Percentiles rank a stretch among this genome's conserved stretches.
phyloP scores from a whole-genome alignment of 2,329 filamentous ascomycete genomes.

The Xylariaceae sp. region DNA sequence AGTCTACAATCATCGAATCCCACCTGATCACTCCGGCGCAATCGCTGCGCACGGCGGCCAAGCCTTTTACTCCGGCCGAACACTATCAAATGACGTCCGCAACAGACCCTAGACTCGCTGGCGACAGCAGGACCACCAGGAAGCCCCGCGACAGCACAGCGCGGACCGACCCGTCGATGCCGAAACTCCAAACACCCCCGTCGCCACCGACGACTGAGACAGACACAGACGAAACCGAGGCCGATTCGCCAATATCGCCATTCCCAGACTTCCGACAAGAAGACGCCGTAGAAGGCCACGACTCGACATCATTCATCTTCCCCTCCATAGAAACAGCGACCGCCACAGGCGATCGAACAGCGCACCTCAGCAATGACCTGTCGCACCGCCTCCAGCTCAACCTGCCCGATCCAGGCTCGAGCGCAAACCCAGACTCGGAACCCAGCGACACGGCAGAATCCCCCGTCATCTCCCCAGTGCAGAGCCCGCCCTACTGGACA shows the following conservation, averaged over 20 bases:
- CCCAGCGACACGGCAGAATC: constrained; percentile 8
- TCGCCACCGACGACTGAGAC: constrained; percentile 29
- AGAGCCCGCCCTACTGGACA: constrained; percentile 39
- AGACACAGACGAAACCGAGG: constrained; percentile 20
- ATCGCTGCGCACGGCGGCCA: too few relatives aligned
- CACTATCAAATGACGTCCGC: constrained; percentile 19
- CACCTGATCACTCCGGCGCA: too few relatives aligned
- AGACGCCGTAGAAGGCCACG: not conserved
- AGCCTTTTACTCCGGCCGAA: not conserved
- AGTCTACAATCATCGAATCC: too few relatives aligned
- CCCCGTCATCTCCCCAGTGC: constrained; percentile 25
- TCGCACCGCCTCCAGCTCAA: constrained; percentile 2
- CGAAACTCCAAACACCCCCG: constrained; percentile 22
- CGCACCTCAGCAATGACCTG: constrained; percentile 1
- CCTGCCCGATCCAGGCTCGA: not conserved
- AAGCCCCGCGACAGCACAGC: constrained; percentile 7
- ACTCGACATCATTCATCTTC: not conserved
- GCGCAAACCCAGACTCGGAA: not conserved
- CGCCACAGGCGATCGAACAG: not conserved
- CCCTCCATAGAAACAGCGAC: not conserved
- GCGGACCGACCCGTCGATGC: constrained; percentile 17
- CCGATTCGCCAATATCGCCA: constrained; percentile 9
- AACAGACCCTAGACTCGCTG: constrained; percentile 7
- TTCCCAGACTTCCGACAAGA: constrained; percentile 1
- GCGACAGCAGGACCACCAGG: constrained; percentile 1